Conservation (phyloP, 768 basidiomycete genomes). For the Agrocybe praecox region DNA sequence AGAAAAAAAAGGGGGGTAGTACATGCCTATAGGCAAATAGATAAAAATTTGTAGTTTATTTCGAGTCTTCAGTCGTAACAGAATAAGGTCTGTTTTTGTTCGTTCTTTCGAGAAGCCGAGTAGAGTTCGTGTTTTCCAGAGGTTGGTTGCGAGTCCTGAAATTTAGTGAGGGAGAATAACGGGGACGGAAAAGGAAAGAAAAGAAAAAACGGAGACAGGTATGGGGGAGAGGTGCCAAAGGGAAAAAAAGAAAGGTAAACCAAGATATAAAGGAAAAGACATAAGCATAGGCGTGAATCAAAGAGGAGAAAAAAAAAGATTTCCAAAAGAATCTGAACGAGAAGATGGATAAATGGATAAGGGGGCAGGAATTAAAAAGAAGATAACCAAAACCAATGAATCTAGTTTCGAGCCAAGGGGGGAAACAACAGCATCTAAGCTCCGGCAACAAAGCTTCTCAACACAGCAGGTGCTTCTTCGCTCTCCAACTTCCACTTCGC, state of each 20-base stretch:
- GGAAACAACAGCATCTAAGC: not conserved
- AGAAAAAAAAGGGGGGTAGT: too few relatives aligned
- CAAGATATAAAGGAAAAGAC: not conserved
- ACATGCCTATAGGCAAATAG: too few relatives aligned
- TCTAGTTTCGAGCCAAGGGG: not conserved
- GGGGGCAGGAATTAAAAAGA: not conserved
- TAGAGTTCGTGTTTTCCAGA: too few relatives aligned
- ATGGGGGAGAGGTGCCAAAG: not conserved
- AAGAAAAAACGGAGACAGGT: not conserved
- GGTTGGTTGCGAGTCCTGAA: too few relatives aligned
- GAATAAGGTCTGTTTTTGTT: too few relatives aligned
- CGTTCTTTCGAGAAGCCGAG: too few relatives aligned
- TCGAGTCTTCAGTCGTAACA: too few relatives aligned
- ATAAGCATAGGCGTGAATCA: not conserved
- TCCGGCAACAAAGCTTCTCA: slow-evolving; percentile 30
- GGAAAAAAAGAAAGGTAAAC: not conserved
- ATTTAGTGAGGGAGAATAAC: too few relatives aligned
- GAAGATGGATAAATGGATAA: not conserved
- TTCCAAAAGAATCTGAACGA: too few relatives aligned
- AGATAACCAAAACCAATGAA: not conserved
- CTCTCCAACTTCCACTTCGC: slow-evolving; percentile 66
- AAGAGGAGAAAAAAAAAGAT: not conserved
- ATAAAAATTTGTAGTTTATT: too few relatives aligned
- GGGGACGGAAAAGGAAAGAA: too few relatives aligned
- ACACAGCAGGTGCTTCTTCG: slow-evolving; percentile 30